Evolutionary conservation across 2,329 filamentous ascomycete species (phyloP).

Genomic region (Biscogniauxia mediterranea): DNA sequence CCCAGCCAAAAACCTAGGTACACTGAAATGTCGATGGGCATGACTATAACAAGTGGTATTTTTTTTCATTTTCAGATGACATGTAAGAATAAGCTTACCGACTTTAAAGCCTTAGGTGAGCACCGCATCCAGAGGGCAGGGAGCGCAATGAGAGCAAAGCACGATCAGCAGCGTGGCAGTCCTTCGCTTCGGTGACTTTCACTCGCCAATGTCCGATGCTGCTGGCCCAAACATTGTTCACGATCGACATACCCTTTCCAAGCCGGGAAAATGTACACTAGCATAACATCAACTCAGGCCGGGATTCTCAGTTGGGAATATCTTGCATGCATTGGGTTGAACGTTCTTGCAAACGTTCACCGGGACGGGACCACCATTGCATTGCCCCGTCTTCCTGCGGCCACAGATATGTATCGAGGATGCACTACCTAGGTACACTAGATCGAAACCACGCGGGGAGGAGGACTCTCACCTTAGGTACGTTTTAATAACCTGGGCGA

Average conservation of each 20-base stretch:
- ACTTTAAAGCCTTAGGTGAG: too few species aligned
- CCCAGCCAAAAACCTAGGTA: too few species aligned
- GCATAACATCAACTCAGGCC: background rate
- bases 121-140: too few species aligned
- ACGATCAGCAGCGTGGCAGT: background rate
- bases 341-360: too few species aligned
- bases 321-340: background rate
- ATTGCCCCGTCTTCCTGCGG: background rate
- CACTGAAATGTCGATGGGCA: too few species aligned
- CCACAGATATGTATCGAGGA: background rate
- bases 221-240: background rate
- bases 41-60: too few species aligned
- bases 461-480: too few species aligned
- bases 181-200: background rate
- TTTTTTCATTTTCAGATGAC: too few species aligned
- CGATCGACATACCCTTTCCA: background rate
- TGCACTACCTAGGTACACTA: background rate
- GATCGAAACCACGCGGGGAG: background rate
- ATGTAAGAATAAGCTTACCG: too few species aligned
- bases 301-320: background rate
- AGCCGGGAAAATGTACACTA: background rate
- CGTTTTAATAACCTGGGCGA: too few species aligned
- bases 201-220: background rate
- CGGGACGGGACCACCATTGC: background rate
- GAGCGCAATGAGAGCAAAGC: background rate